These are phyloP conservation scores for Albugo candida DNA, from an alignment of 352 stramenopile species.

Conservation along the genomic window DNA sequence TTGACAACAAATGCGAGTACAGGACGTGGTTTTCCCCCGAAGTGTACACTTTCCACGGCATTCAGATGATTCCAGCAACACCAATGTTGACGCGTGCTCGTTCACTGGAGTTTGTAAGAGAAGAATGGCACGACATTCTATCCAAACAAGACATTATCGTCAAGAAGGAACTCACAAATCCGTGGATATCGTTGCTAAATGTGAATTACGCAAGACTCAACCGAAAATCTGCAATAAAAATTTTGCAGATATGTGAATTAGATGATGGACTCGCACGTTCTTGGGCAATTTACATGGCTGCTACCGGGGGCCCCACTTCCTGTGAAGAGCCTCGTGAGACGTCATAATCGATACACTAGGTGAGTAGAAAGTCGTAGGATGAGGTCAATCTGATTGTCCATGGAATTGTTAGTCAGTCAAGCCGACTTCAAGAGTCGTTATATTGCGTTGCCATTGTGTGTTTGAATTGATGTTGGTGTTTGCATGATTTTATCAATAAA, in stretches of 20 bases:
- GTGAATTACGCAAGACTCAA: conserved; percentile 17
- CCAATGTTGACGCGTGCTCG: conserved; percentile 9
- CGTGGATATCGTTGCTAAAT: conserved; percentile 14
- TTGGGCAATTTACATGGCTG: conserved; percentile 20
- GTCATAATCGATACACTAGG: too few species aligned
- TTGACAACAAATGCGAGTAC: conserved; percentile 10
- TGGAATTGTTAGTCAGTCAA: too few species aligned
- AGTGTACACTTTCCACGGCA: neutral
- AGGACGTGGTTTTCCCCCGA: conserved; percentile 7
- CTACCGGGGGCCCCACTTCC: conserved; percentile 3
- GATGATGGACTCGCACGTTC: conserved; percentile 13
- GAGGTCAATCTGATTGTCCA: too few species aligned
- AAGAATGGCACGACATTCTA: conserved; percentile 32
- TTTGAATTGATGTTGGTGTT: too few species aligned
- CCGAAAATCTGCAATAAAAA: conserved; percentile 2
- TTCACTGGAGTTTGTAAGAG: conserved; percentile 7
- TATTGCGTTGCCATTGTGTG: too few species aligned
- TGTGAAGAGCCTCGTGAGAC: too few species aligned
- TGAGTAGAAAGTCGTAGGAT: too few species aligned
- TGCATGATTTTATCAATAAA: conserved; percentile 21
- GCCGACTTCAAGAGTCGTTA: too few species aligned
- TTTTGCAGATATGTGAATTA: conserved; percentile 7
- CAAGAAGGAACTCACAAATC: conserved; percentile 15
- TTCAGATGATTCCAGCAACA: neutral
- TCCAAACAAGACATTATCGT: conserved; percentile 17